Evolutionary conservation across 495 filamentous ascomycete genomes (phyloP).

Genomic region (Extremus antarcticus): DNA sequence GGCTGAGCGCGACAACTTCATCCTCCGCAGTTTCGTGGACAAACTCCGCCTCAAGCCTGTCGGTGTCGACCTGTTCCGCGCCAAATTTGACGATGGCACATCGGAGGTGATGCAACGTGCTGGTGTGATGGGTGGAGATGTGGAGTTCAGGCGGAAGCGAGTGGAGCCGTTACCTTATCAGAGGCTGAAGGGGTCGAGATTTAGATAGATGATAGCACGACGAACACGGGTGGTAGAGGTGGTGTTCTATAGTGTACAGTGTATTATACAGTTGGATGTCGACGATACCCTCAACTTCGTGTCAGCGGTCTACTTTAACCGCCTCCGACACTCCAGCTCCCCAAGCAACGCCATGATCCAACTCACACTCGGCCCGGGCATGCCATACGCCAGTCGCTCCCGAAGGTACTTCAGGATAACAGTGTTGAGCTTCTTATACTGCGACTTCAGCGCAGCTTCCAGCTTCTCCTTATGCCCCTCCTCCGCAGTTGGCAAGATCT

Average conservation of each 20-base stretch:
- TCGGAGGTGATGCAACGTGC: conserved; percentile 73
- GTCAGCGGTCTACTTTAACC: no score
- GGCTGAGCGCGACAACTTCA: conserved; percentile 52
- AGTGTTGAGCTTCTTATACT: neutral
- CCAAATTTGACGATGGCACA: conserved; percentile 78
- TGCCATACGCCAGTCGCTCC: conserved; percentile 15
- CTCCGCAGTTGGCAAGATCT: neutral
- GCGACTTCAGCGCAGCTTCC: neutral
- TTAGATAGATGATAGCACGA: conserved; percentile 13
- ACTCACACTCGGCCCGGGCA: conserved; percentile 25
- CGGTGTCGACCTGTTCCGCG: conserved; percentile 78
- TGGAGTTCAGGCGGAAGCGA: conserved; percentile 73
- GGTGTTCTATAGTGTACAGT: neutral
- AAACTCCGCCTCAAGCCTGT: conserved; percentile 59
- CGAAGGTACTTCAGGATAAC: conserved; percentile 22
- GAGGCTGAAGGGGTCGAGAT: conserved; percentile 29
- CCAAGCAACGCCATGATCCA: conserved; percentile 26
- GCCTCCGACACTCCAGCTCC: conserved; percentile 20
- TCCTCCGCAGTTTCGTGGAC: conserved; percentile 57
- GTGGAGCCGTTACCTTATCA: conserved; percentile 40
- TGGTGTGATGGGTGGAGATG: conserved; percentile 59
- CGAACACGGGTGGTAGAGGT: neutral
- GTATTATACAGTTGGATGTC: neutral
- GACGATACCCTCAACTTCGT: no score
- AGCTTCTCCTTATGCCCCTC: no score